These are phyloP conservation scores for Saksenaea vasiformis DNA, from an alignment of 371 early-diverging fungal species.

Conservation along the genomic window DNA sequence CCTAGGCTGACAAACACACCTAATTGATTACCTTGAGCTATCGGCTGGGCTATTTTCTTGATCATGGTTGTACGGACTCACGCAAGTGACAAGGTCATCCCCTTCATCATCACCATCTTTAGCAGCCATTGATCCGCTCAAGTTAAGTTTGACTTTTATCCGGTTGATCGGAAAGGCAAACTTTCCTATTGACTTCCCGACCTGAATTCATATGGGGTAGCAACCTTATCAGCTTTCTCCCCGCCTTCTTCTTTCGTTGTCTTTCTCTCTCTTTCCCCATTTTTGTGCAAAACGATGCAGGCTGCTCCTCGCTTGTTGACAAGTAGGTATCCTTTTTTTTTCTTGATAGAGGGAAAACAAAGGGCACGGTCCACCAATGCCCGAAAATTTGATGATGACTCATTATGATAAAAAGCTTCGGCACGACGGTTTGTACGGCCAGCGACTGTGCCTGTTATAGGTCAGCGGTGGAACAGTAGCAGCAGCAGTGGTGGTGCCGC, in stretches of 20 bases:
- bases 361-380: not conserved
- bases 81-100: too few species aligned
- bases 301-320: not conserved
- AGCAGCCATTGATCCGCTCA: too few species aligned
- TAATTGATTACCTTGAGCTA: too few species aligned
- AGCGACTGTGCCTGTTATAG: not conserved
- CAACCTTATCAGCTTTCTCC: not conserved
- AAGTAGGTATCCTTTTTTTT: not conserved
- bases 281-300: not conserved
- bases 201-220: not conserved
- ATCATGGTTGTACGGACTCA: too few species aligned
- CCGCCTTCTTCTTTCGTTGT: not conserved
- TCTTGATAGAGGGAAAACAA: not conserved
- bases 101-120: too few species aligned
- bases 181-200: not conserved
- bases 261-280: not conserved
- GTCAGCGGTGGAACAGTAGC: not conserved
- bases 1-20: too few species aligned
- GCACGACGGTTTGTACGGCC: not conserved
- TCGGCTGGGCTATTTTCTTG: too few species aligned
- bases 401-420: not conserved
- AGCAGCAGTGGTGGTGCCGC: not conserved
- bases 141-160: not conserved
- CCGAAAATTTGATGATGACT: not conserved
- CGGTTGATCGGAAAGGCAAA: not conserved